These are phyloP conservation scores for Hygrophila difformis DNA, from an alignment of 257 asterid genomes.

Conservation along the genomic window DNA sequence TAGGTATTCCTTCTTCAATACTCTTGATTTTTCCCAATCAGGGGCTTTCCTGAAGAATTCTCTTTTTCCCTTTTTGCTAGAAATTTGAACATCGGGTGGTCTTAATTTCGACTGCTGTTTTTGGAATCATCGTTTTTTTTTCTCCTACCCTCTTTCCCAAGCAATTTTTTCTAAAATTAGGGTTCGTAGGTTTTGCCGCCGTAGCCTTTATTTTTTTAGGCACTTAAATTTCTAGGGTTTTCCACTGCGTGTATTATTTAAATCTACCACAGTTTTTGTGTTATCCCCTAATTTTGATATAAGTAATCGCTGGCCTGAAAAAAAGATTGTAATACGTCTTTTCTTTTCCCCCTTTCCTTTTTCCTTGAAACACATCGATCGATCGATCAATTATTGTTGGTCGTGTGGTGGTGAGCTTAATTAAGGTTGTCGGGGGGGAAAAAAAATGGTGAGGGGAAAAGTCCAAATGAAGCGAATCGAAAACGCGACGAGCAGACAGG, in stretches of 20 bases:
- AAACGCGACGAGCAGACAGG: slow-evolving; percentile 55
- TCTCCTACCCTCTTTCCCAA: slow-evolving; percentile 9
- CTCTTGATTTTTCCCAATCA: not conserved
- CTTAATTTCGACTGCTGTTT: not conserved
- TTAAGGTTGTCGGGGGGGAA: not conserved
- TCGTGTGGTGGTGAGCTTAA: not conserved
- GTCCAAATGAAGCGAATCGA: slow-evolving; percentile 60
- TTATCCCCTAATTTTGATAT: not conserved
- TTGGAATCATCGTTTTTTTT: not conserved
- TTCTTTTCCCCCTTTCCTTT: too few species aligned
- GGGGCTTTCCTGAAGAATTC: slow-evolving; percentile 7
- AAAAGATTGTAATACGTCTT: too few species aligned
- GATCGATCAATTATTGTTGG: too few species aligned
- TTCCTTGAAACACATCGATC: too few species aligned
- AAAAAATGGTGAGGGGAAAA: slow-evolving; percentile 71
- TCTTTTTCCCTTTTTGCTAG: slow-evolving; percentile 4
- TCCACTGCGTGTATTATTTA: not conserved
- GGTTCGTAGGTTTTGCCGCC: slow-evolving; percentile 19
- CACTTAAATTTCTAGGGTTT: slow-evolving; percentile 31
- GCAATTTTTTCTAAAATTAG: slow-evolving; percentile 16
- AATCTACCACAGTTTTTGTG: not conserved
- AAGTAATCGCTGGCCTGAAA: too few species aligned
- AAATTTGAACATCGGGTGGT: not conserved
- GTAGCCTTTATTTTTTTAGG: slow-evolving; percentile 11
- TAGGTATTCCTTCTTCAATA: slow-evolving; percentile 5